phyloP scores from a whole-genome alignment of 2,329 filamentous ascomycete genomes.

The Diaporthe vexans region DNA sequence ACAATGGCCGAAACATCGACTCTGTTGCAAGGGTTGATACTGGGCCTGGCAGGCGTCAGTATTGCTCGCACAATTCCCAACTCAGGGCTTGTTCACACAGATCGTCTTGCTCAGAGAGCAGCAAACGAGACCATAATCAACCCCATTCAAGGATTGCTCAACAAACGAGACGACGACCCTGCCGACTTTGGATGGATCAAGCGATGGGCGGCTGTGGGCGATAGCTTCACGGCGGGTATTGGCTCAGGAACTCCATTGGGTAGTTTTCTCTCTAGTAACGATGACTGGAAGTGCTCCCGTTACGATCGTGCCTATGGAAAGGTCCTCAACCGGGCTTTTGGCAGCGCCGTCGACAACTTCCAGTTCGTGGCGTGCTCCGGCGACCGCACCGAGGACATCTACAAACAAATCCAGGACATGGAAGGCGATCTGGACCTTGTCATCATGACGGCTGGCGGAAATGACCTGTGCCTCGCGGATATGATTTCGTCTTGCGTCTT shows the following conservation, averaged over 20 bases:
- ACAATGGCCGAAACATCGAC: background rate
- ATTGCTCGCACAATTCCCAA: background rate
- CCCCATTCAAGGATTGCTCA: background rate
- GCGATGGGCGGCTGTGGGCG: background rate
- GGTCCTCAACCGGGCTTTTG: no score
- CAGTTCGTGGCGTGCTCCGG: no score
- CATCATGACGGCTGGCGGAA: no score
- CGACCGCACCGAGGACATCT: no score
- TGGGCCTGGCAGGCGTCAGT: background rate
- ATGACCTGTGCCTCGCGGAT: no score
- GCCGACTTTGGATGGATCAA: constrained; percentile 1
- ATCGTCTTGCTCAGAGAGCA: background rate
- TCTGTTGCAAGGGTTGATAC: background rate
- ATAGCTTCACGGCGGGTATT: background rate
- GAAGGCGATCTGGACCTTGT: no score
- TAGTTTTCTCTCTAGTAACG: background rate
- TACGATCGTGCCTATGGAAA: no score
- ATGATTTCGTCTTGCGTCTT: no score
- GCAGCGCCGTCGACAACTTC: no score
- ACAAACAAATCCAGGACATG: no score
- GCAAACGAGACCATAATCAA: background rate
- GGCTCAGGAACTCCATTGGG: background rate
- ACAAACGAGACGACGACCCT: background rate
- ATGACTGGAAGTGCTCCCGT: background rate
- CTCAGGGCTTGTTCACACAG: background rate